Evolutionary conservation across 768 basidiomycete genomes (phyloP), one percentile per base, ranked within the genome.

Genomic region (Neoboletus subvelutipes): DNA sequence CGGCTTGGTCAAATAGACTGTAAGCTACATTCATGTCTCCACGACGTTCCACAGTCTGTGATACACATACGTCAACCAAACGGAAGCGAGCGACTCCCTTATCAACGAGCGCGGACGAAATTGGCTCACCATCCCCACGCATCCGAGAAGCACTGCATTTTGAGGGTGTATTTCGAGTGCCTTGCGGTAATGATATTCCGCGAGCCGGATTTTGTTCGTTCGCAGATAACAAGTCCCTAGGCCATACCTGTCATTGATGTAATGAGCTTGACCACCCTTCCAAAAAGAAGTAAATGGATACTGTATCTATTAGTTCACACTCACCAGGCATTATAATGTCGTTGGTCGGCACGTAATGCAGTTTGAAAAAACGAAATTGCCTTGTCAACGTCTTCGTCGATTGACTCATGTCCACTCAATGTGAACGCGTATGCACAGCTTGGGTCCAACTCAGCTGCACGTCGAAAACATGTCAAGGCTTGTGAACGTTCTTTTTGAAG

Each of bases 261-360:
- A 64, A 69, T 74, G 55, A 71, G 58, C 54, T 63, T 45, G 31
- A 17, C 41, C 53, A 51, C 47, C 28, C 33, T 45, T 39, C n/a
- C 53, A 39, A 45, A 54, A 12, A 26, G 13, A 28, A 52, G 33
- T n/a, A 24, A n/a, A 36, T 13, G 15, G 52, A 45, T 52, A 31
- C 33, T 37, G 28, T 47, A 39, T 59, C 26, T 39, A 54, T 22
- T 33, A 39, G 3, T 50, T 55, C 29, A 39, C 52, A 80, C 91
- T 72, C 73, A 97, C 97, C 97, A 98, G 52, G 97, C 97, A 76
- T 97, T 96, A 75, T 98, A 99, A 75, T 97, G 94, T 74, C 92
- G 86, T 67, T 84, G 77, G 78, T 98, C 94, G 56, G 90, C 87
- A 75, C 91, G 85, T 72, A 99, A 80, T 39, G 96, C 96, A 55